These are phyloP conservation scores for Chaetothyriales sp. DNA, from an alignment of 2,329 filamentous ascomycete genomes.

Conservation along the genomic window DNA sequence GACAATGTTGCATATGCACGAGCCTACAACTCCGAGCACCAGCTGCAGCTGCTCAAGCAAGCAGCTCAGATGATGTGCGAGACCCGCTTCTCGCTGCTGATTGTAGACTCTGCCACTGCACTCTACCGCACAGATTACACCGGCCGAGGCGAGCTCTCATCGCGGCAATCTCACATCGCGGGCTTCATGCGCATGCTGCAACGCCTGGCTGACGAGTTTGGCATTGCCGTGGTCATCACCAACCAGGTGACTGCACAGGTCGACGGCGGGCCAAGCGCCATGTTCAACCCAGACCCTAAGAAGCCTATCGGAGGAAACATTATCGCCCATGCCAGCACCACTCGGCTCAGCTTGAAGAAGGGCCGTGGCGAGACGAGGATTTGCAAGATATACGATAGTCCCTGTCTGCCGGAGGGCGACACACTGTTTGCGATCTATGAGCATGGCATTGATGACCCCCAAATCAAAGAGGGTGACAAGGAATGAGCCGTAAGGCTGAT, in stretches of 20 bases:
- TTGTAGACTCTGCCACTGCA: constrained; percentile 91
- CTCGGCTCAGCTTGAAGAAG: constrained; percentile 86
- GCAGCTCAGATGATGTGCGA: constrained; percentile 99
- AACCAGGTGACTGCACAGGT: constrained; percentile 98
- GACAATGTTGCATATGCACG: constrained; percentile 97
- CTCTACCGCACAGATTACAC: constrained; percentile 94
- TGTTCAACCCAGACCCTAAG: constrained; percentile 99
- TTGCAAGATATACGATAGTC: constrained; percentile 98
- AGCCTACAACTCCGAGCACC: constrained; percentile 96
- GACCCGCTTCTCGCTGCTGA: constrained; percentile 85
- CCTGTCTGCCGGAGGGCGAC: constrained; percentile 90
- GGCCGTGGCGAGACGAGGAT: constrained; percentile 88
- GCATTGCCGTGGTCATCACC: constrained; percentile 94
- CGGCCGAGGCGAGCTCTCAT: constrained; percentile 92
- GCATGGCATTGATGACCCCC: constrained; percentile 89
- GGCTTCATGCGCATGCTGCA: constrained; percentile 36
- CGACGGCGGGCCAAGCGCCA: constrained; percentile 84
- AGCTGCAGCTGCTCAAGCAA: constrained; percentile 85
- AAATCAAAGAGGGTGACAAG: constrained; percentile 88
- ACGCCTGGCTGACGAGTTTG: constrained; percentile 55
- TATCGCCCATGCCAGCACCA: constrained; percentile 94
- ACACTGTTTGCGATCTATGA: constrained; percentile 94
- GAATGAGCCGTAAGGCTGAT: constrained; percentile 32
- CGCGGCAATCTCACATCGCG: constrained; percentile 50
- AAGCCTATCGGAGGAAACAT: constrained; percentile 98